Conservation (phyloP, 768 basidiomycete species). For the Russula olivacea region DNA sequence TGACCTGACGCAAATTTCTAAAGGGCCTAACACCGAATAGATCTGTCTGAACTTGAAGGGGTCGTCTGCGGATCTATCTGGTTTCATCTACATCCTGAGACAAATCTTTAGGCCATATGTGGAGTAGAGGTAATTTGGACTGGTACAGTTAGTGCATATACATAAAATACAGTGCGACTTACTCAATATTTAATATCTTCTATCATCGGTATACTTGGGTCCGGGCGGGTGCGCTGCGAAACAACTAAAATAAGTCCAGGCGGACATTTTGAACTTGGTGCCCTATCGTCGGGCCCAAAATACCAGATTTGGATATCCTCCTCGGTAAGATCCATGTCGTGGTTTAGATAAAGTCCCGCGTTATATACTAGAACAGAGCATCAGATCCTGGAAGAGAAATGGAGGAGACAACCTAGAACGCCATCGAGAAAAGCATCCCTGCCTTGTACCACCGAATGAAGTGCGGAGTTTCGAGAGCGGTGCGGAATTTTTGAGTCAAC, state of each 20-base stretch:
- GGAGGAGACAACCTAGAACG: neutral
- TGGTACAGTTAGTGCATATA: neutral
- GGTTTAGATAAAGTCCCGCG: neutral
- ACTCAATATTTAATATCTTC: neutral
- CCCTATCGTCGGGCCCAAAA: constrained; percentile 7
- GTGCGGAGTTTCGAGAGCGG: neutral
- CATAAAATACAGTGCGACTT: neutral
- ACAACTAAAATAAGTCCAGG: neutral
- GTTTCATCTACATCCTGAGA: neutral
- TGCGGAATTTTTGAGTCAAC: neutral
- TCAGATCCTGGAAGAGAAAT: neutral
- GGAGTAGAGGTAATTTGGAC: neutral
- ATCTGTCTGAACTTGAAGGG: neutral
- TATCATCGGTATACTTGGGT: neutral
- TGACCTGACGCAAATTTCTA: neutral
- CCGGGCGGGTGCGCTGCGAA: neutral
- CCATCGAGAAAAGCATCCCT: neutral
- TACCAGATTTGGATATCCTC: constrained; percentile 16
- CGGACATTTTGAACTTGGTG: neutral
- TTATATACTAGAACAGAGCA: neutral
- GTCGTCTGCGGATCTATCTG: neutral
- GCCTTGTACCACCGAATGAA: too few relatives aligned
- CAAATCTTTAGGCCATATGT: neutral
- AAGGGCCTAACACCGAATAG: neutral
- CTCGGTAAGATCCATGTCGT: constrained; percentile 15